Evolutionary conservation across 257 asterid species (phyloP), one percentile per base, ranked within the genome.

Genomic region (Solanum gandarillasii): DNA sequence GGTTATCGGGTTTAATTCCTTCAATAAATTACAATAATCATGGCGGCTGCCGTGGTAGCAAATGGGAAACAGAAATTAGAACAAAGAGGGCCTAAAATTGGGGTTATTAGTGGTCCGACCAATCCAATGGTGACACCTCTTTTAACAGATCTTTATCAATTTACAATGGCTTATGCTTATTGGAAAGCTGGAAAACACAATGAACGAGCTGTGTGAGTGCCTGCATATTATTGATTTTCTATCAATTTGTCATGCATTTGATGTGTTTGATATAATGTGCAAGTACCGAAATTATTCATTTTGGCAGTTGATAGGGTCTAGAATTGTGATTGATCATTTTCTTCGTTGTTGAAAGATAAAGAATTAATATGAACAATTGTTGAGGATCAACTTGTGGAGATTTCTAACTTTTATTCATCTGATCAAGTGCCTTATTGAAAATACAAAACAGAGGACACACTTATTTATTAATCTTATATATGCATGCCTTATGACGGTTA

Each of bases 121-220:
- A 95, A 97, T 95, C 98, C 99, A 12, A 97, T 95, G 98, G 98
- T 95, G 81, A 95, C 99, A 21, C 99, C 99, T 92, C 92, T 97
- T 9, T 92, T 97, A 86, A 97, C 99, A 89, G 99, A 95, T 92
- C 98, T 97, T 86, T 97, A 97, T 90, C 98, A 97, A 93, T 97
- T 95, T 90, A 94, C 98, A 72, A 93, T 97, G 99, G 99, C 98
- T 52, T 97, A 97, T 88, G 98, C 99, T 83, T 95, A 97, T 91
- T 97, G 99, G 99, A 97, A 95, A 93, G 98, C 97, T 85, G 95
- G 95, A 76, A 97, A 97, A 83, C 98, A 95, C 86, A 86, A 93
- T 76, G 99, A 97, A 65, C 95, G 96, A 87, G 98, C 99, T 5
- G 98, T 95, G 99, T 97, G 91, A 92, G 91, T 86, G 18, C 83